Conservation (phyloP, 164 flowering plant species). For the Magnolia officinalis region DNA sequence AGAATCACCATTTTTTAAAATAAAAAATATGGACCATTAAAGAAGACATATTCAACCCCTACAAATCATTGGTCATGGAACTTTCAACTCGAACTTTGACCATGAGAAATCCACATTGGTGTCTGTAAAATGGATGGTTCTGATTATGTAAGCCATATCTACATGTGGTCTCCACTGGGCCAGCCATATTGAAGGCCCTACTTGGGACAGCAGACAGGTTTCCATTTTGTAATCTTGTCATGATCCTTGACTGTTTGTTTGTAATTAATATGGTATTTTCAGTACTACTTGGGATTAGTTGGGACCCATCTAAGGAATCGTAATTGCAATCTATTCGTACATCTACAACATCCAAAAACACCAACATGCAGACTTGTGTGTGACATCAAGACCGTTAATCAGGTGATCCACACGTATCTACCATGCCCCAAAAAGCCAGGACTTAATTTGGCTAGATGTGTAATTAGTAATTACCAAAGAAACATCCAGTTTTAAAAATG, state of each 20-base stretch:
- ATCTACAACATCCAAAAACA: neutral
- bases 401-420: neutral
- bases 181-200: neutral
- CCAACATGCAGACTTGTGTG: neutral
- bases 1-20: no score
- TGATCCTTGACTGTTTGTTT: no score
- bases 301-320: neutral
- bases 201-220: neutral
- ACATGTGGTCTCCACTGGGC: neutral
- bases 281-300: neutral
- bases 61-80: no score
- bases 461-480: no score
- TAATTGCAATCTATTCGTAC: neutral
- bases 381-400: neutral
- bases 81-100: no score
- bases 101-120: no score
- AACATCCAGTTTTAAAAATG: no score
- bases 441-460: neutral
- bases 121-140: neutral
- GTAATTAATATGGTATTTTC: neutral
- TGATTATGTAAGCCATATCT: neutral
- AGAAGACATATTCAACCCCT: no score
- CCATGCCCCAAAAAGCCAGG: no score
- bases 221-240: neutral
- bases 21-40: no score